Evolutionary conservation across 106 monocot species (phyloP).

Genomic region (Dendrobium catenatum): DNA sequence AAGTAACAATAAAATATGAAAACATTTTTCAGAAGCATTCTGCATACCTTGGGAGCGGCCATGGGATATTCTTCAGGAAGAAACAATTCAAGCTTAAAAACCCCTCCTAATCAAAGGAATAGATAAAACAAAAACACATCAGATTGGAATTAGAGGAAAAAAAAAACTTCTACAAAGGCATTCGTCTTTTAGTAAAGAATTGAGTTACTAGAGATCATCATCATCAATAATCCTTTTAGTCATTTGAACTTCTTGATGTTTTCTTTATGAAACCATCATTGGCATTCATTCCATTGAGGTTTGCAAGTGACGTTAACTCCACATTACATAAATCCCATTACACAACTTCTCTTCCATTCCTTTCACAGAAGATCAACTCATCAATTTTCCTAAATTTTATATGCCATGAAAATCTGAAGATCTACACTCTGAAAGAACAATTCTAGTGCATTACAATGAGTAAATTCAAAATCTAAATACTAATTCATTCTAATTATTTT

Average conservation of each 20-base stretch:
- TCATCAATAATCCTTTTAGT: neutral
- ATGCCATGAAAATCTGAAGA: too few species aligned
- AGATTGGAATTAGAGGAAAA: neutral
- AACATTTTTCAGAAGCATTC: neutral
- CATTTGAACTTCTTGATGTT: neutral
- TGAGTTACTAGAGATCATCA: neutral
- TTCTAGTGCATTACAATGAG: too few species aligned
- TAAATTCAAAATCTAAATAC: too few species aligned
- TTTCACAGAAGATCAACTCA: too few species aligned
- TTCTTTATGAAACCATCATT: neutral
- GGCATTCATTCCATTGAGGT: neutral
- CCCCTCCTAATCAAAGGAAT: conserved; percentile 48
- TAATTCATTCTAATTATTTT: too few species aligned
- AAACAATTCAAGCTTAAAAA: conserved; percentile 94
- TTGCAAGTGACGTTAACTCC: neutral
- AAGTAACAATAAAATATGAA: neutral
- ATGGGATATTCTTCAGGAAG: conserved; percentile 96
- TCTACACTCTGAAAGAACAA: too few species aligned
- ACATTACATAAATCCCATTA: neutral
- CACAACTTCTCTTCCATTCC: neutral
- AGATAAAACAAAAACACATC: neutral
- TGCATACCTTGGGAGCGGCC: conserved; percentile 86
- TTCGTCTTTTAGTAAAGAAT: neutral
- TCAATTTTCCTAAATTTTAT: too few species aligned
- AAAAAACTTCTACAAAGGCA: neutral